Evolutionary conservation across 2,329 filamentous ascomycete species (phyloP).

Genomic region (Didymosphaeria variabile): DNA sequence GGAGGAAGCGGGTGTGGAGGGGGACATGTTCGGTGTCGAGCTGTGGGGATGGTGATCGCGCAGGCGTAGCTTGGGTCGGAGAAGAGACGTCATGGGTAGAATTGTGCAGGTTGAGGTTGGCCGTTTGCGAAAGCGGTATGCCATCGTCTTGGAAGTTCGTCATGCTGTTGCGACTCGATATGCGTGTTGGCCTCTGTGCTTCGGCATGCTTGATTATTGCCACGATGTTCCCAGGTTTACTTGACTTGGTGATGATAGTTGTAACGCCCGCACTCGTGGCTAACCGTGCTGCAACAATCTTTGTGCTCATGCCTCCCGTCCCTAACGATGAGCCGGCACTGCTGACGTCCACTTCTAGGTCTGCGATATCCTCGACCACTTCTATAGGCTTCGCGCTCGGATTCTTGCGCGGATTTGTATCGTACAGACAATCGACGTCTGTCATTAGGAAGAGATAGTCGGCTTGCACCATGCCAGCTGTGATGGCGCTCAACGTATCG

Average conservation of each 20-base stretch:
- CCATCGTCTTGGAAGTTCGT: constrained; percentile 42
- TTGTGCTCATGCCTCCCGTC: constrained; percentile 97
- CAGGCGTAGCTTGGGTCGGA: constrained; percentile 42
- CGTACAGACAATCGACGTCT: constrained; percentile 96
- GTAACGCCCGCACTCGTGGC: constrained; percentile 95
- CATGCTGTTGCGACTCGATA: constrained; percentile 39
- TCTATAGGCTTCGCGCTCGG: constrained; percentile 89
- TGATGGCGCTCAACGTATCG: constrained; percentile 95
- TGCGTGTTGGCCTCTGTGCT: constrained; percentile 58
- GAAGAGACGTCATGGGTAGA: constrained; percentile 32
- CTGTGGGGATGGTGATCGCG: constrained; percentile 32
- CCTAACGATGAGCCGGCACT: constrained; percentile 87
- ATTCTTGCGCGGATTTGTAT: constrained; percentile 88
- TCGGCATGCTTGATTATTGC: constrained; percentile 87
- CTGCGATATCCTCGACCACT: constrained; percentile 87
- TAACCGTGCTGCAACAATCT: constrained; percentile 90
- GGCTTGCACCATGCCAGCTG: constrained; percentile 95
- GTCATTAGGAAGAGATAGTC: constrained; percentile 99
- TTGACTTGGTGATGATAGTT: constrained; percentile 92
- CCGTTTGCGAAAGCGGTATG: constrained; percentile 31
- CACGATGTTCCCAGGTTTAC: constrained; percentile 90
- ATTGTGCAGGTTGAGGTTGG: constrained; percentile 30
- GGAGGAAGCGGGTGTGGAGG: constrained; percentile 91
- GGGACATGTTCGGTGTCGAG: constrained; percentile 54
- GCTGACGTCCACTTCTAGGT: constrained; percentile 87